Base-by-base conservation (phyloP, 768 basidiomycete genomes). In the Termitomyces sp. region DNA sequence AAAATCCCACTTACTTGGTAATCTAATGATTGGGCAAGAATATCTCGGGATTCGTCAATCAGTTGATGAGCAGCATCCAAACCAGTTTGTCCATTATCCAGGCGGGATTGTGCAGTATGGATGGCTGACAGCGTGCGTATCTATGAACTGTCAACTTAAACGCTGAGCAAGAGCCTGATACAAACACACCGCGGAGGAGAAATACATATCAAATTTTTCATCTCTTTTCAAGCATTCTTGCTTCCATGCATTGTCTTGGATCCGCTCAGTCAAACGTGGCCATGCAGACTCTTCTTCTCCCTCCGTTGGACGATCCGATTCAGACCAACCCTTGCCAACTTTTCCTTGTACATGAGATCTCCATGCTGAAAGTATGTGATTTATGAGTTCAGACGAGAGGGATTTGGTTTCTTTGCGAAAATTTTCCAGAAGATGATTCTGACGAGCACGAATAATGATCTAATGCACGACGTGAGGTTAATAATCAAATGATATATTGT, bases 391-490 rank as follows among this genome's bases (percentile, higher is more conserved):
- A 6, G 80, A 71, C 0, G 88, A 82, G 43, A 96, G 77, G 0
- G 75, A 65, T 15, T 72, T 77, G 0, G 85, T 84, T 60, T 86
- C 79, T 10, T 78, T 68, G 59, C 81, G 80, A 59, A 91, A 89
- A 14, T 76, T 81, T 6, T 91, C 83, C 25, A 91, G 71, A 17
- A 94, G 80, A 68, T 91, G 78, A 58, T 86, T 86, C 74, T 88
- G 93, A 31, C 97, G 86, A 9, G 96, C 93, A 45, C 96, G 87
- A 45, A 91, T 72, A 67, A 98, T 98, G 72, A 98, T 99, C 97
- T 98, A 55, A 52, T 53, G 48, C 31, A 4, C 11, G 10, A 6
- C 31, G 31, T 65, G 20, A 66, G 56, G 57, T 57, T 25, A 6
- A 55, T 59, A 8, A 60, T 15, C 25, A 5, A 20, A 58, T 32